Conservation (phyloP, 345 rosid species). For the Rhodamnia rubescens region DNA sequence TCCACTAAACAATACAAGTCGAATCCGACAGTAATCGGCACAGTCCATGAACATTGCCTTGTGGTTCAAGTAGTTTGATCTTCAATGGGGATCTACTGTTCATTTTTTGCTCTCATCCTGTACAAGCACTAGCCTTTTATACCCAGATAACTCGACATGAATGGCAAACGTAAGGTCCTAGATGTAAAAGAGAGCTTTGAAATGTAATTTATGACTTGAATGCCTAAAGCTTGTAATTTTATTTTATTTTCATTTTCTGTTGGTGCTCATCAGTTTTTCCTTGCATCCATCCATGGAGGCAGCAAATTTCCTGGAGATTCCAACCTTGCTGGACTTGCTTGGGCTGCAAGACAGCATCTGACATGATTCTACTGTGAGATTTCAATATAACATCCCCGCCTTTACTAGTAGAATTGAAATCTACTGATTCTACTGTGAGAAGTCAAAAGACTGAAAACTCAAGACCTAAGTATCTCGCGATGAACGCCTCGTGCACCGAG, state of each 20-base stretch:
- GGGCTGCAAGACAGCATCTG: neutral
- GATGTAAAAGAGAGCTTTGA: neutral
- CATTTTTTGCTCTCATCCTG: neutral
- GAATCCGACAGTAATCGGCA: no score
- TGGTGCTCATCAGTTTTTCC: neutral
- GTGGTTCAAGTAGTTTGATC: neutral
- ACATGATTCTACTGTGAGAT: no score
- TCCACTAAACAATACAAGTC: neutral
- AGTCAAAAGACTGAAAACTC: no score
- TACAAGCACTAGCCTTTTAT: neutral
- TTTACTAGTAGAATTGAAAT: neutral
- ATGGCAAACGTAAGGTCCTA: neutral
- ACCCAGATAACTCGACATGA: neutral
- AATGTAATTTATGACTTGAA: neutral
- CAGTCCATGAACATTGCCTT: no score
- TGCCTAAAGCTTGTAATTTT: accelerated
- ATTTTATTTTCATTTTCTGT: no score
- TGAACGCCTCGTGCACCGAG: neutral
- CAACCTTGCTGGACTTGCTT: neutral
- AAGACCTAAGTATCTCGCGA: no score
- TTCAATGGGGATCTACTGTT: neutral
- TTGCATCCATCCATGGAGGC: neutral
- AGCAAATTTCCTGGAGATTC: neutral
- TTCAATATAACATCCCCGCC: neutral
- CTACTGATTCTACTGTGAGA: neutral